Conservation (phyloP, 163 green algal genomes). For the Coccomyxa subellipsoidea region DNA sequence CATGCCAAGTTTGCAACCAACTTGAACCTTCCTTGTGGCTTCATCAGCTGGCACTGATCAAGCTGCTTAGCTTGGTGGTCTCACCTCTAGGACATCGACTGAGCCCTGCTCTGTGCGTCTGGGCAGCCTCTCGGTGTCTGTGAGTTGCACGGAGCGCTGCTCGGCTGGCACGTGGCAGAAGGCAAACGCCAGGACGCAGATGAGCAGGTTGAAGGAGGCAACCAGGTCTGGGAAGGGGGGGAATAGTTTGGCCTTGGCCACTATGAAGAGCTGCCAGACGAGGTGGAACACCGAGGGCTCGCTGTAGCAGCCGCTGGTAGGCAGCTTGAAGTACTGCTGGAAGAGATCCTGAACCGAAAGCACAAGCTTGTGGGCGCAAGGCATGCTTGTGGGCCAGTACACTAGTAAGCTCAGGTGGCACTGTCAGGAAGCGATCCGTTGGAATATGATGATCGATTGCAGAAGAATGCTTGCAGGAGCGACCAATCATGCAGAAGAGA, state of each 20-base stretch:
- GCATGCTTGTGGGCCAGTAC: not conserved
- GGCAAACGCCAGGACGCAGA: slow-evolving; percentile 45
- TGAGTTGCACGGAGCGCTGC: slow-evolving; percentile 15
- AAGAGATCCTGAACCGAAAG: slow-evolving; percentile 41
- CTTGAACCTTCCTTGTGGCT: too few relatives aligned
- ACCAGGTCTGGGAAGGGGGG: slow-evolving; percentile 65
- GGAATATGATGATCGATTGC: too few relatives aligned
- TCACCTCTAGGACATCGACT: not conserved
- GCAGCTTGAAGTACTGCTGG: slow-evolving; percentile 20
- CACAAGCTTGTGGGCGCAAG: not conserved
- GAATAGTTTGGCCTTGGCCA: slow-evolving; percentile 60
- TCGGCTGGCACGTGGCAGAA: not conserved
- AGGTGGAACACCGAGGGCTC: slow-evolving; percentile 20
- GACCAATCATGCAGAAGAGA: too few relatives aligned
- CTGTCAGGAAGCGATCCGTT: too few relatives aligned
- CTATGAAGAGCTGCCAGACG: slow-evolving; percentile 65
- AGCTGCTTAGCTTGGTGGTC: not conserved
- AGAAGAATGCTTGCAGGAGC: too few relatives aligned
- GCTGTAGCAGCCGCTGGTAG: slow-evolving; percentile 2
- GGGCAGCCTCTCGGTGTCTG: slow-evolving; percentile 22
- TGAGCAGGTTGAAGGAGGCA: slow-evolving; percentile 63
- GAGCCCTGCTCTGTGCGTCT: slow-evolving; percentile 15
- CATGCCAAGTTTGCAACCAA: too few relatives aligned
- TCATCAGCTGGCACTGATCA: too few relatives aligned
- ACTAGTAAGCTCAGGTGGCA: too few relatives aligned